Evolutionary conservation across 805 yeast species (phyloP), one percentile per base, ranked within the genome.

Genomic region (Yamadazyma nakazawae): DNA sequence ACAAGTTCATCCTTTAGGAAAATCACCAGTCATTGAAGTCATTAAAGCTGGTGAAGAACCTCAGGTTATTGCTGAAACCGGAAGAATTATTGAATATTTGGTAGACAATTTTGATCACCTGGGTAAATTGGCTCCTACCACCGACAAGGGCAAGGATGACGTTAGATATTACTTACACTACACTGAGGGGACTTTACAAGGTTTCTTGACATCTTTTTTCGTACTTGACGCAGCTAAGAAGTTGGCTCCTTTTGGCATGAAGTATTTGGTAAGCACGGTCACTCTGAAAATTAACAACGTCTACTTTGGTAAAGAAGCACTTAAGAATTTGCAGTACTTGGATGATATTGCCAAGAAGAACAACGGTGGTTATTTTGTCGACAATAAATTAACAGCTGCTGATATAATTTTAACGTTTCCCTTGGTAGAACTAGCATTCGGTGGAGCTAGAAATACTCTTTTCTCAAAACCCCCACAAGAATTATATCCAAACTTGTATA

Each of bases 111-210:
- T 74, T 55, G 88, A 84, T 54, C 56, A 57, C 18, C 53, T 58
- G 2, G 59, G 68, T 13, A 64, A 59, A 17, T 63, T 81, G 43
- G 58, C 53, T 8, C 76, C 79, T 24, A 48, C 49, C 6, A 59
- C 63, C 38, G 71, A 61, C 7, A 68, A 69, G 5, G 79, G 74
- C 17, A 62, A 63, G 39, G 72, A 74, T 16, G 48, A 62, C 35
- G 74, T 79, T 31, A 77, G 76, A 48, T 83, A 76, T 58, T 81
- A 65, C 51, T 61, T 79, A 37, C 80, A 79, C 56, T 80, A 76
- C 54, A 60, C 77, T n/a, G 92, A 85, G 61, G 86, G 82, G 0
- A 73, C 86, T 18, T 58, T 85, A 14, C 82, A 78, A 58, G 79
- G 80, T 5, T 63, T 70, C 8, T 59, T 78, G 44, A 66, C 70